phyloP scores from a whole-genome alignment of 169 alveolate genomes.

The Cryptosporidium felis region DNA sequence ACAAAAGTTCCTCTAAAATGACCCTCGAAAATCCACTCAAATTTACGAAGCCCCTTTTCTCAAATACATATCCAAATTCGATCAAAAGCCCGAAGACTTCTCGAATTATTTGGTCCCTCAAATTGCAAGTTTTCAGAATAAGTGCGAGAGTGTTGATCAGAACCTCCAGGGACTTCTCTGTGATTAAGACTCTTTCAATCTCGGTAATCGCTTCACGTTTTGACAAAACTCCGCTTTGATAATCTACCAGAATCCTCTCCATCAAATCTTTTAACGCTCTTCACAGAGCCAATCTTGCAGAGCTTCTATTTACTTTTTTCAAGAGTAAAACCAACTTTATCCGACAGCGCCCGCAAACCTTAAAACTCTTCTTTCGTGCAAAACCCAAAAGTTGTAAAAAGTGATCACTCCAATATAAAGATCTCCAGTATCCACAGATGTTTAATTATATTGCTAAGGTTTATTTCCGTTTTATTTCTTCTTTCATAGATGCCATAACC shows the following conservation, averaged over 20 bases:
- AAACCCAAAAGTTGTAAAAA: too few species aligned
- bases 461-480: too few species aligned
- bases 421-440: too few species aligned
- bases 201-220: neutral
- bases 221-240: conserved; percentile 28
- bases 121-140: neutral
- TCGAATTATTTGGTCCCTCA: conserved; percentile 9
- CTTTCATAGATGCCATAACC: too few species aligned
- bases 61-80: neutral
- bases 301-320: neutral
- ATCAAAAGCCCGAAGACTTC: neutral
- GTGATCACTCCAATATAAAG: too few species aligned
- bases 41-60: neutral
- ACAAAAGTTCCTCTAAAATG: neutral
- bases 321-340: too few species aligned
- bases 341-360: too few species aligned
- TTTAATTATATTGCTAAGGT: too few species aligned
- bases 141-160: conserved; percentile 22
- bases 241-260: conserved; percentile 13
- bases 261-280: neutral
- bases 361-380: too few species aligned
- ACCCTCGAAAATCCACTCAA: neutral
- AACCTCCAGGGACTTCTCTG: neutral
- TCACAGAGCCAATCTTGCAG: neutral
- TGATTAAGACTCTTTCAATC: neutral